Evolutionary conservation across 2,329 filamentous ascomycete species (phyloP).

Genomic region (Claviceps sp.): DNA sequence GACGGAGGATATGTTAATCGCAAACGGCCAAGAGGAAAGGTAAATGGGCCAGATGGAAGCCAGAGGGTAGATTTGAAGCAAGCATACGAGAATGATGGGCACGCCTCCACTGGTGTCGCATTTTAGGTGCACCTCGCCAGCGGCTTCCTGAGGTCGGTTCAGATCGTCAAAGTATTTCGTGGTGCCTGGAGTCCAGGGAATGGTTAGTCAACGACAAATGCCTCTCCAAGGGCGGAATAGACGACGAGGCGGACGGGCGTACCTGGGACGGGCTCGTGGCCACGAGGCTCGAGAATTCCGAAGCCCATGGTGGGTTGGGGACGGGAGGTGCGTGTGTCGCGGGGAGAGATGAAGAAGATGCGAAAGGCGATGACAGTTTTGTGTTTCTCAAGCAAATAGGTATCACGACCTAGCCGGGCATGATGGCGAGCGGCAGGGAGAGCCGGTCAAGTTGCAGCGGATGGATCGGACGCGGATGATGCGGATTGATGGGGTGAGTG

Average conservation of each 20-base stretch:
- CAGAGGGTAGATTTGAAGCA: background rate
- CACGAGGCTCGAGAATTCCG: conserved; percentile 57
- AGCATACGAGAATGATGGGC: conserved; percentile 60
- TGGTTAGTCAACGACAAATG: background rate
- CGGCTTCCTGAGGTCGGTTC: conserved; percentile 29
- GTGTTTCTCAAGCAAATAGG: too few species aligned
- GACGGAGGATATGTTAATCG: background rate
- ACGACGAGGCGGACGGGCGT: conserved; percentile 13
- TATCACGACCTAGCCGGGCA: background rate
- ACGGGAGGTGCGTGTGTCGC: too few species aligned
- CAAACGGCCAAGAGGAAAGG: too few species aligned
- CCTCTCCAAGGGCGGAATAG: background rate
- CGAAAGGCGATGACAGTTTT: background rate
- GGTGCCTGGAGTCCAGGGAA: conserved; percentile 32
- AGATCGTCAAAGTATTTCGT: conserved; percentile 52
- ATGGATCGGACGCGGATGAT: too few species aligned
- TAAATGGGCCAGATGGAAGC: too few species aligned
- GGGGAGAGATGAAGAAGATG: background rate
- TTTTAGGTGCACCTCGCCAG: conserved; percentile 44
- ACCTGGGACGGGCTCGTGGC: conserved; percentile 63
- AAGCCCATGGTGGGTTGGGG: conserved; percentile 28
- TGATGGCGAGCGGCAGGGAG: background rate
- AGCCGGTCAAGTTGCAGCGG: too few species aligned
- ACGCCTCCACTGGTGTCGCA: conserved; percentile 53
- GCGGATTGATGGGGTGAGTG: too few species aligned